Evolutionary conservation across 768 basidiomycete species (phyloP).

Genomic region (Boletus reticuloceps): DNA sequence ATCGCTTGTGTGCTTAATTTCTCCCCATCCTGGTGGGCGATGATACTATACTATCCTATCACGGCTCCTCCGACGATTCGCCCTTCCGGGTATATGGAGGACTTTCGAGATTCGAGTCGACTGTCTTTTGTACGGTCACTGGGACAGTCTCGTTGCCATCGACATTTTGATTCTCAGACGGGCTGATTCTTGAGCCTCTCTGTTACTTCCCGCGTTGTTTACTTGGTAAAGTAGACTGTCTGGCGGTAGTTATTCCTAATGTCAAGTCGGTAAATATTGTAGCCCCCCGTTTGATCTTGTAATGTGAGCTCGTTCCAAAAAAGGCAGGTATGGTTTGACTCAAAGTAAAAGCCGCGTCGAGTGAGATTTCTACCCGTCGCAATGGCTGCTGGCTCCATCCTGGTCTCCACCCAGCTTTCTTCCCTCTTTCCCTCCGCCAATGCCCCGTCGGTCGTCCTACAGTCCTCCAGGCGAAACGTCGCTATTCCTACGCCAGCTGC

Average conservation of each 20-base stretch:
- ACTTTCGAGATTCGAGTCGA: constrained; percentile 5
- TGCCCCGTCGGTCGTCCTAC: constrained; percentile 50
- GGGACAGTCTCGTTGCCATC: not conserved
- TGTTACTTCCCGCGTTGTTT: not conserved
- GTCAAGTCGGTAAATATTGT: too few species aligned
- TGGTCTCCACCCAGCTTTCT: constrained; percentile 63
- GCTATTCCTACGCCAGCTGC: constrained; percentile 45
- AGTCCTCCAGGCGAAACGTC: constrained; percentile 55
- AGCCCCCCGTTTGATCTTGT: not conserved
- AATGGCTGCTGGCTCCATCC: constrained; percentile 32
- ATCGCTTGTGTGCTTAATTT: constrained; percentile 5
- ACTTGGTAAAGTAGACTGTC: too few species aligned
- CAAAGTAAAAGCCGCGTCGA: not conserved
- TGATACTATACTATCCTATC: not conserved
- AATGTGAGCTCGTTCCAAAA: constrained; percentile 12
- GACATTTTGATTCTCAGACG: not conserved
- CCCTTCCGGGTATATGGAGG: constrained; percentile 4
- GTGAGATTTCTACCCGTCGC: not conserved
- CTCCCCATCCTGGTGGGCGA: not conserved
- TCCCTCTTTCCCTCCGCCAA: constrained; percentile 55
- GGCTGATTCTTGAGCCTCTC: not conserved
- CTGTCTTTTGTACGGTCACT: not conserved
- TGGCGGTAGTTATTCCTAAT: too few species aligned
- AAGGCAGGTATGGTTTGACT: constrained; percentile 20
- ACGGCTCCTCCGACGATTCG: constrained; percentile 11